Evolutionary conservation across 352 stramenopile species (phyloP), one percentile per base, ranked within the genome.

Genomic region (Pythium sp.): DNA sequence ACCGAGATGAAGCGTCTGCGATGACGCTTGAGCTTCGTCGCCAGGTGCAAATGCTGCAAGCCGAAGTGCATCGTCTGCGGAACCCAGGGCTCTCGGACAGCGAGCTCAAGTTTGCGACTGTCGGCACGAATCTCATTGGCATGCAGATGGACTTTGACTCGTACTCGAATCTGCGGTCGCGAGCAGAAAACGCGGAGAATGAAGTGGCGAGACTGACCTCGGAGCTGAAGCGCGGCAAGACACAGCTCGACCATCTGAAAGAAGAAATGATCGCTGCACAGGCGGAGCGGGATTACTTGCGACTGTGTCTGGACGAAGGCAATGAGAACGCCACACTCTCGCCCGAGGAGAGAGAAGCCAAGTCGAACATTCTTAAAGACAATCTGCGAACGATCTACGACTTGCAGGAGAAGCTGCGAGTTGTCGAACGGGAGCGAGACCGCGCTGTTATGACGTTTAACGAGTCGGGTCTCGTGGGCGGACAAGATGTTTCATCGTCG

Each of bases 181-280:
- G 88, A 18, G 86, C 88, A 3, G 88, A 95, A 65, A 92, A 78
- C 47, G 88, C 88, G 14, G 88, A 95, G 64, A 85, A 77, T n/a
- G 88, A 95, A 64, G 86, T 95, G 9, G 72, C 75, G 55, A 81
- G 88, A 20, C 69, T 95, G 28, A 93, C 82, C 1, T 73, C 74
- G 9, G 88, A 95, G 47, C 59, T 94, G 4, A 95, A 95, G 75
- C 84, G 88, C 38, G 84, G 80, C 54, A 89, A 90, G 41, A 89
- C 72, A 1, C 86, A 93, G 60, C 77, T 94, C 51, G 88, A 95
- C 55, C 76, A 86, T n/a, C 68, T 94, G 62, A 93, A 84, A 55
- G 84, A 93, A 69, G 86, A 95, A 62, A 91, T 93, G 84, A 91
- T 95, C n/a, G 80, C 82, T 32, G 86, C 88, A 2, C 88, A 95